Percentiles rank a stretch among this genome's conserved stretches.
These are phyloP conservation scores for Ceratobasidium sp. DNA, from an alignment of 1,284 basidiomycete genomes.

Conservation along the genomic window DNA sequence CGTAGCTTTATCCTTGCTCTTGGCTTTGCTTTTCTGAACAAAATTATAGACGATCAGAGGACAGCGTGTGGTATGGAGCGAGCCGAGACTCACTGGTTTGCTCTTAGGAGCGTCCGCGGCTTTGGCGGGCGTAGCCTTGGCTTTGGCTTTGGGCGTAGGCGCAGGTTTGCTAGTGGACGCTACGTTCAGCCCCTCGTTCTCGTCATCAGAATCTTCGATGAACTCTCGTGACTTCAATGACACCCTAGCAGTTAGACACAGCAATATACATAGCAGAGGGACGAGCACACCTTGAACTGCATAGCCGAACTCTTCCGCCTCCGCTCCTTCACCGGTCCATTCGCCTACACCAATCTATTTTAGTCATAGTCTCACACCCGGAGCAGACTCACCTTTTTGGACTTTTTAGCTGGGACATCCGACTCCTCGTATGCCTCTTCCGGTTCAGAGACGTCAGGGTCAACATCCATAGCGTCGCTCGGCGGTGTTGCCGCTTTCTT, in stretches of 20 bases:
- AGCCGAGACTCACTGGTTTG: background rate
- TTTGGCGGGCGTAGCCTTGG: background rate
- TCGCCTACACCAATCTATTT: background rate
- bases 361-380: background rate
- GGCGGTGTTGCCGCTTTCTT: constrained; percentile 22
- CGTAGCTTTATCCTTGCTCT: background rate
- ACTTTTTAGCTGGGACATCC: background rate
- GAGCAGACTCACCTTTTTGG: constrained; percentile 24
- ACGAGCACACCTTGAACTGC: constrained; percentile 7
- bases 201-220: constrained; percentile 39
- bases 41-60: background rate
- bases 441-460: constrained; percentile 3
- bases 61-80: too few species aligned
- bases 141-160: background rate
- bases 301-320: constrained; percentile 24
- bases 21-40: constrained; percentile 7
- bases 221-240: constrained; percentile 32
- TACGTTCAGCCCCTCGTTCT: constrained; percentile 13
- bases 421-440: constrained; percentile 15
- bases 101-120: background rate
- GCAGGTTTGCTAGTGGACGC: constrained; percentile 10
- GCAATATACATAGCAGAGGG: background rate
- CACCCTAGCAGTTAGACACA: background rate
- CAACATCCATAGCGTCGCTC: constrained; percentile 20
- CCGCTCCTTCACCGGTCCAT: background rate